Conservation (phyloP, 495 filamentous ascomycete genomes). For the Mycothermus thermophilus region DNA sequence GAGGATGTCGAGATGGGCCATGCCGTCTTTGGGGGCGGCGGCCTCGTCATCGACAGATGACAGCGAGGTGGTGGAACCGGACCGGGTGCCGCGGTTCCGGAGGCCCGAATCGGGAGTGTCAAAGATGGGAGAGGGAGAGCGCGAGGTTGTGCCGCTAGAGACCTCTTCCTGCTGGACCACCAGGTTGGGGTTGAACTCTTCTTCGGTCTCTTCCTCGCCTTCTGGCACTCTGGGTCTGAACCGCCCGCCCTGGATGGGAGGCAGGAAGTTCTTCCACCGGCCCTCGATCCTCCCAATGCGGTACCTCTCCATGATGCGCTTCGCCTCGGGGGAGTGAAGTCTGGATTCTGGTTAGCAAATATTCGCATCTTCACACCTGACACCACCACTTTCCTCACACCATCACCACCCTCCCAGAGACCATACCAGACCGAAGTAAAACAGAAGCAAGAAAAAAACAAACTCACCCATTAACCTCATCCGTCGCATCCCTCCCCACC, state of each 20-base stretch:
- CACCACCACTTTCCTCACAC: neutral
- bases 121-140: conserved; percentile 52
- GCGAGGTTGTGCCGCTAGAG: conserved; percentile 32
- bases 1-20: conserved; percentile 56
- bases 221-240: conserved; percentile 41
- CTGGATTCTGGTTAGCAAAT: conserved; percentile 26
- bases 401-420: neutral
- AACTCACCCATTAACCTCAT: conserved; percentile 83
- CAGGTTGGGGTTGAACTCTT: conserved; percentile 29
- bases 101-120: conserved; percentile 30
- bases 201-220: conserved; percentile 23
- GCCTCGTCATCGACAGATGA: conserved; percentile 32
- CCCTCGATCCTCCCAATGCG: conserved; percentile 75
- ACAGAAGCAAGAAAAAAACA: neutral
- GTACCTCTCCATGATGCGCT: conserved; percentile 62
- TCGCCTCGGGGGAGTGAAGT: conserved; percentile 70
- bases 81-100: conserved; percentile 12
- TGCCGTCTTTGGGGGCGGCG: conserved; percentile 24
- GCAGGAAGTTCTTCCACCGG: conserved; percentile 75
- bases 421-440: neutral
- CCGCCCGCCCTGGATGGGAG: conserved; percentile 82
- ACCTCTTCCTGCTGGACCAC: conserved; percentile 16
- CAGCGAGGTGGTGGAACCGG: conserved; percentile 25
- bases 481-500: conserved; percentile 92
- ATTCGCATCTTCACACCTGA: neutral